Base-by-base conservation (phyloP, 2,329 filamentous ascomycete genomes). In the Furcasterigmium sp. region DNA sequence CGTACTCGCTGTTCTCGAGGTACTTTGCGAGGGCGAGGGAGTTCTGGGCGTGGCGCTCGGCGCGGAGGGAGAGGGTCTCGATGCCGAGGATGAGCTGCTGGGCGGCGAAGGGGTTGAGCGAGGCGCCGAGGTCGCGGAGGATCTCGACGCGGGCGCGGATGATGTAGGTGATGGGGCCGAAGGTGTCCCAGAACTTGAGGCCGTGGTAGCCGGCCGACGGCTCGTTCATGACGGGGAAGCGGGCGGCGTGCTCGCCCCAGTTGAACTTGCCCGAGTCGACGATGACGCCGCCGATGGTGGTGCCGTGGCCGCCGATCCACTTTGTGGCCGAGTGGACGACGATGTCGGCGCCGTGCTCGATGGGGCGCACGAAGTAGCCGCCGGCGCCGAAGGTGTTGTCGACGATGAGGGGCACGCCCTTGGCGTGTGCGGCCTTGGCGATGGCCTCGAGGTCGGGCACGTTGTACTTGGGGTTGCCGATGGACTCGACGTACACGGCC, bases 361-460 rank as follows among this genome's bases (percentile, higher is more conserved):
- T 91, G 32, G 91, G 91, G 7, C 85, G 82, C 53, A 84, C 73
- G 63, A 88, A 94, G 75, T 87, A 96, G 40, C 91, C 91, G 46
- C 91, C 91, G 11, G 91, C 91, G 37, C 91, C 91, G 56, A 96
- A 96, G 8, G 91, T 96, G 73, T 96, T 96, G 70, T 96, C 91
- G 39, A 75, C 82, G 49, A 86, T 70, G 3, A 86, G 63, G 9
- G 83, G 83, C 3, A 87, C 77, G 20, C 82, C 83, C 60, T 76
- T 76, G 44, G 73, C 75, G 52, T 81, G 89, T 14, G 89, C 89
- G 41, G 88, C 75, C 64, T 87, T 86, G 43, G 82, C 84, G 63
- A 96, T 91, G 41, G 82, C 85, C 69, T 91, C 87, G 43, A 96
- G 84, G 59, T 96, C 90, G 4, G 91, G 91, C 17, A 96, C 78